These are phyloP conservation scores for Glonium stellatum DNA, from an alignment of 495 filamentous ascomycete species.

Conservation along the genomic window DNA sequence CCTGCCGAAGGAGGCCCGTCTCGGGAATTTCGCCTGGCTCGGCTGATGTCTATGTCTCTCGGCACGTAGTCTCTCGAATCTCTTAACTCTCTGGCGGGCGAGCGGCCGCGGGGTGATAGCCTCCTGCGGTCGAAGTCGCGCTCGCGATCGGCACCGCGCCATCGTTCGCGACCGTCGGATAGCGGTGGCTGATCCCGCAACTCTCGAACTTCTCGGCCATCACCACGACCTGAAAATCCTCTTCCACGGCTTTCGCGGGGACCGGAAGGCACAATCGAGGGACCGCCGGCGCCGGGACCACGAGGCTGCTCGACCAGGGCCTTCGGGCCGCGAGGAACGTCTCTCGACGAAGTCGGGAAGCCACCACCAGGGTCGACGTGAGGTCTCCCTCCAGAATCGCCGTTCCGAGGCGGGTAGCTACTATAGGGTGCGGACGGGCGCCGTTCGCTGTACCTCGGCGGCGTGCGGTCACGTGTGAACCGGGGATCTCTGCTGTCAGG, in stretches of 20 bases:
- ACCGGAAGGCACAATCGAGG: conserved; percentile 18
- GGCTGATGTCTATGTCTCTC: conserved; percentile 37
- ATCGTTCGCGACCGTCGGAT: conserved; percentile 10
- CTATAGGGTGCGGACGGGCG: conserved; percentile 18
- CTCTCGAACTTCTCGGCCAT: conserved; percentile 2
- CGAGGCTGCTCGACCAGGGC: conserved; percentile 15
- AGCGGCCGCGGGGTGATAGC: conserved; percentile 40
- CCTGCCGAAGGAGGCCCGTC: conserved; percentile 62
- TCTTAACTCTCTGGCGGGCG: conserved; percentile 27
- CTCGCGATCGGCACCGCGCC: conserved; percentile 11
- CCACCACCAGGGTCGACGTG: conserved; percentile 5
- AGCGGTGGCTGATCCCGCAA: conserved; percentile 35
- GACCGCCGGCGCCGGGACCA: conserved; percentile 1
- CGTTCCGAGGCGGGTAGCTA: conserved; percentile 15
- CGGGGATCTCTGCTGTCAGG: conserved; percentile 15
- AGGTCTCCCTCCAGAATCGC: conserved; percentile 12
- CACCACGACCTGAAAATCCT: conserved; percentile 14
- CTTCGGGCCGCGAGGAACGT: conserved; percentile 22
- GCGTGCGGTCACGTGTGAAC: conserved; percentile 22
- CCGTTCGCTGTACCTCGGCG: conserved; percentile 18
- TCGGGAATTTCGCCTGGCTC: conserved; percentile 51
- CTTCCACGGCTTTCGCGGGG: conserved; percentile 22
- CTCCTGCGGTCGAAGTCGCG: conserved; percentile 43
- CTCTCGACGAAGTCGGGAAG: conserved; percentile 9
- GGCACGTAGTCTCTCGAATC: conserved; percentile 30